Evolutionary conservation across 495 filamentous ascomycete genomes (phyloP), one percentile per base, ranked within the genome.

Genomic region (Antarctomyces pellizariae): DNA sequence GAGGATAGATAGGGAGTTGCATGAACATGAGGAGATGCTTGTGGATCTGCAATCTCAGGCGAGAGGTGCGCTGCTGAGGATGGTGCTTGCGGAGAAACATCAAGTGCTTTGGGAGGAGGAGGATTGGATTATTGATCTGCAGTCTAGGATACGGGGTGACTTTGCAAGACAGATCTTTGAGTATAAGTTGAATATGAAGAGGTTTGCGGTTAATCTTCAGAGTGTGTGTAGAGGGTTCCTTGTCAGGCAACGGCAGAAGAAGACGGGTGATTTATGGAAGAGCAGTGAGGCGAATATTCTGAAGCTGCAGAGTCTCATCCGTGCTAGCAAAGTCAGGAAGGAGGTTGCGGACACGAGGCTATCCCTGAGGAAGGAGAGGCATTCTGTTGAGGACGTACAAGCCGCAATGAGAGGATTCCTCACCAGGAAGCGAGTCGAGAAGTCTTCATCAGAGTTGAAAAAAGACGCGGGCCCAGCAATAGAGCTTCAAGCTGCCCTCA

Each of bases 21-120:
- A 60, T 24, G 79, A 86, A 38, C 67, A 74, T 22, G 77, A 82
- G 41, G 43, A 41, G 1, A 52, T 57, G 1, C 67, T 93, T 20
- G 25, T 63, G 6, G 83, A 93, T 29, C 58, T 99, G 13, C 89
- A 99, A 42, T 62, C 75, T 12, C 78, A 91, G 41, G 64, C 78
- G n/a, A 62, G 75, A 33, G 89, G 84, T 9, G 77, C 80, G 5
- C 46, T 84, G 29, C 35, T 77, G 13, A 64, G 89, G 25, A 52
- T 92, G 46, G 60, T 61, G 30, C 65, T 93, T 7, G 84, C 82
- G 9, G 50, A 74, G 6, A 59, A 59, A 25, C 93, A 95, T 84
- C 75, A 86, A 38, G 46, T 63, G 16, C 55, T 95, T n/a, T 95
- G 89, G 86, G 71, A 89, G 37, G 62, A 62, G 7, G 89, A 99